Conservation (phyloP, 257 asterid genomes). For the Misopates orontium region DNA sequence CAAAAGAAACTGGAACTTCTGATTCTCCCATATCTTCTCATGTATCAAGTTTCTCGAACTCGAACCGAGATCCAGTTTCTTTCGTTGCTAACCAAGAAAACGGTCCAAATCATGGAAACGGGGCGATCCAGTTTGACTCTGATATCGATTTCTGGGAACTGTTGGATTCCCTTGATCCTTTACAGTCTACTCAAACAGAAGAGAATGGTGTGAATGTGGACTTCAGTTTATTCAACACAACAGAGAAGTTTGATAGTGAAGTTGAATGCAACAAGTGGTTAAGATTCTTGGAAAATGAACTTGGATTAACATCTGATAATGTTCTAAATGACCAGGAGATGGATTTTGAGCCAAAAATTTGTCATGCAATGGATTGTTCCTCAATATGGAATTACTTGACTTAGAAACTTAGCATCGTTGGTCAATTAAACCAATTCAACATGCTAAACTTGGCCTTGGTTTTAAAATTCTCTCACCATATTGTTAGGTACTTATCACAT, state of each 20-base stretch:
- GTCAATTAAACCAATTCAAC: not conserved
- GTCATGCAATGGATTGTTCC: conserved; percentile 30
- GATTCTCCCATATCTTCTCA: conserved; percentile 29
- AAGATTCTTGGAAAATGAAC: conserved; percentile 53
- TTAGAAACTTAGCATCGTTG: conserved; percentile 19
- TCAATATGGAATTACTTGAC: conserved; percentile 40
- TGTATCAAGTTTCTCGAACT: conserved; percentile 26
- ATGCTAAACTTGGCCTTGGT: too few species aligned
- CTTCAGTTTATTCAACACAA: not conserved
- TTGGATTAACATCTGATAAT: conserved; percentile 41
- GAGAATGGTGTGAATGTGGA: not conserved
- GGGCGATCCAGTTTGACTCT: conserved; percentile 41
- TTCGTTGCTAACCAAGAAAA: not conserved
- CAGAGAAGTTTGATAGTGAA: conserved; percentile 14
- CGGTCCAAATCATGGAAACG: conserved; percentile 16
- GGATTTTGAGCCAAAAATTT: conserved; percentile 30
- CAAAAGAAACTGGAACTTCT: conserved; percentile 18
- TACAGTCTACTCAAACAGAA: conserved; percentile 14
- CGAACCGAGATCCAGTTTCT: conserved; percentile 7
- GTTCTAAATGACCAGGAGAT: conserved; percentile 4
- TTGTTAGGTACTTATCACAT: conserved; percentile 5
- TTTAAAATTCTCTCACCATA: not conserved
- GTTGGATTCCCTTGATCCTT: conserved; percentile 33
- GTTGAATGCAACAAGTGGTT: conserved; percentile 46
- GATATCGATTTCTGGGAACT: conserved; percentile 48